These are phyloP conservation scores for Pleurotus tuoliensis DNA, from an alignment of 768 basidiomycete species.

Conservation along the genomic window DNA sequence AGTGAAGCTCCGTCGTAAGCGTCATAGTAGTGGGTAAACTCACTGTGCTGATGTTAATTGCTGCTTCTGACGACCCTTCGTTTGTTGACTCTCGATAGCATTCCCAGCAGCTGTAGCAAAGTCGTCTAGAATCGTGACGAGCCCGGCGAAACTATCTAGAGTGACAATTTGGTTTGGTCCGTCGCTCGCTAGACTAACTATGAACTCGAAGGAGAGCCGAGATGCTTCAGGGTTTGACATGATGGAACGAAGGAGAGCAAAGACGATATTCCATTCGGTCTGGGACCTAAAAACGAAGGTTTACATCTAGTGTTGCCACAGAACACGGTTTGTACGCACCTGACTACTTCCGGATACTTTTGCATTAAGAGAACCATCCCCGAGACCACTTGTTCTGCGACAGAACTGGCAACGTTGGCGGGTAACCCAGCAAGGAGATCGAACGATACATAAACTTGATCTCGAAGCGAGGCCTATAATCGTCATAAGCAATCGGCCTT, in stretches of 20 bases:
- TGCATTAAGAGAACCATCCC: slow-evolving; percentile 81
- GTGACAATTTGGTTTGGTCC: slow-evolving; percentile 60
- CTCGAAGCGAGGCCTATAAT: slow-evolving; percentile 70
- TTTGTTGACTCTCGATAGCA: slow-evolving; percentile 54
- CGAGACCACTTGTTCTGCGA: slow-evolving; percentile 88
- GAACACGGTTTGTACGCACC: slow-evolving; percentile 31
- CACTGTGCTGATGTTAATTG: slow-evolving; percentile 50
- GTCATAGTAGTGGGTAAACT: slow-evolving; percentile 10
- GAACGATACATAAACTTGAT: slow-evolving; percentile 93
- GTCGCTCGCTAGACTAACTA: slow-evolving; percentile 62
- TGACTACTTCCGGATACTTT: slow-evolving; percentile 68
- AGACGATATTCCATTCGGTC: slow-evolving; percentile 94
- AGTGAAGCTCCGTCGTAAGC: slow-evolving; percentile 3
- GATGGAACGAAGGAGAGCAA: slow-evolving; percentile 83
- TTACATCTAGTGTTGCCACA: neutral
- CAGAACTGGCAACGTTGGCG: slow-evolving; percentile 66
- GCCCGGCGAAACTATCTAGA: slow-evolving; percentile 74
- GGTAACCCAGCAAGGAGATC: slow-evolving; percentile 86
- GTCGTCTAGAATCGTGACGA: slow-evolving; percentile 80
- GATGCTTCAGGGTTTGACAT: slow-evolving; percentile 85
- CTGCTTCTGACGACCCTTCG: slow-evolving; percentile 47
- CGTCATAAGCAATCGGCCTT: slow-evolving; percentile 6
- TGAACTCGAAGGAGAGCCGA: slow-evolving; percentile 75
- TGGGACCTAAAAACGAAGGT: slow-evolving; percentile 52
- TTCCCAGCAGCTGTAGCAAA: slow-evolving; percentile 75